Evolutionary conservation across 163 green algal species (phyloP).

Genomic region (Volvox carteri): DNA sequence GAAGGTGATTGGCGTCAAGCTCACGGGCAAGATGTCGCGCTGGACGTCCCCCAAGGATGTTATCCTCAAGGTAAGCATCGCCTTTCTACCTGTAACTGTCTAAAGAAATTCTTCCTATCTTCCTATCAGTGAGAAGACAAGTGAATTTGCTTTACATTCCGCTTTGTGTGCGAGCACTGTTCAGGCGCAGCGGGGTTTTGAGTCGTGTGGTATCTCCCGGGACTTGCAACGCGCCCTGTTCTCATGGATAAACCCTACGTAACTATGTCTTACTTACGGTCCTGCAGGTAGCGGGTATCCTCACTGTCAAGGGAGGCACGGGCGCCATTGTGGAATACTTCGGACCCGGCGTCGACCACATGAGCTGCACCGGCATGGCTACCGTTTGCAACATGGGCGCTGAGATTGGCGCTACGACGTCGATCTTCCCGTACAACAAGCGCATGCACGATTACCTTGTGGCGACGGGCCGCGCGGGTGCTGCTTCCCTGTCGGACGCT

Average conservation of each 20-base stretch:
- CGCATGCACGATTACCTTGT: constrained; percentile 96
- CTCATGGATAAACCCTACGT: too few relatives aligned
- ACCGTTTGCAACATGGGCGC: constrained; percentile 99
- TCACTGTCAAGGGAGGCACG: constrained; percentile 97
- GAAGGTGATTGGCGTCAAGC: constrained; percentile 92
- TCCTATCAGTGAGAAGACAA: too few relatives aligned
- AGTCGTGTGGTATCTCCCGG: too few relatives aligned
- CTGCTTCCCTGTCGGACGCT: constrained; percentile 85
- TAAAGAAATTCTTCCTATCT: too few relatives aligned
- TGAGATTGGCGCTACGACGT: constrained; percentile 97
- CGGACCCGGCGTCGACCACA: constrained; percentile 91
- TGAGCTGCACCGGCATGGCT: constrained; percentile 96
- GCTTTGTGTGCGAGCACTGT: too few relatives aligned
- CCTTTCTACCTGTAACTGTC: background rate
- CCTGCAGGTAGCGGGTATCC: constrained; percentile 88
- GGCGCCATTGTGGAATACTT: constrained; percentile 98
- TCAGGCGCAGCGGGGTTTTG: too few relatives aligned
- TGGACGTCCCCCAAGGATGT: constrained; percentile 97
- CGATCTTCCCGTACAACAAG: constrained; percentile 96
- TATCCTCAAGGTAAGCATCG: constrained; percentile 90
- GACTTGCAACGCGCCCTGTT: too few relatives aligned
- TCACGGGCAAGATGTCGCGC: constrained; percentile 91
- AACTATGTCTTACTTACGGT: background rate
- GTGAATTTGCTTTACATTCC: too few relatives aligned
- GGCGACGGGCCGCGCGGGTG: constrained; percentile 82